phyloP scores from a whole-genome alignment of 176 grass and related monocot genomes.

The Cenchrus americanus region DNA sequence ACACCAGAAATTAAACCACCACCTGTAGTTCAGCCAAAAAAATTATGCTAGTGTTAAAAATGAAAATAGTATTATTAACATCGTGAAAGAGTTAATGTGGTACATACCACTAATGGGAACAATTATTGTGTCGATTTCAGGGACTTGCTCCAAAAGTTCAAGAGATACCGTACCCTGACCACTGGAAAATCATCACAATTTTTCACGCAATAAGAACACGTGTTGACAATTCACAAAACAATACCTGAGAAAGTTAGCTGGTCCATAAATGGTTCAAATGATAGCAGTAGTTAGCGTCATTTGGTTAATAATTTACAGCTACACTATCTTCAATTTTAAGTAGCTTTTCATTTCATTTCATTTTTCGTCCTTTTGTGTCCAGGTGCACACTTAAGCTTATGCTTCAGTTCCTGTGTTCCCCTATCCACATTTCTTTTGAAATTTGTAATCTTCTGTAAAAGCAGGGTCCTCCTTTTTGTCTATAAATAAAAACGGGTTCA shows the following conservation, averaged over 20 bases:
- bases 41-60: neutral
- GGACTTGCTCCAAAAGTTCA: conserved; percentile 84
- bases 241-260: neutral
- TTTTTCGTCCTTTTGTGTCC: neutral
- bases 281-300: neutral
- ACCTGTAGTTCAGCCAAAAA: conserved; percentile 51
- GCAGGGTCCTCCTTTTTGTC: neutral
- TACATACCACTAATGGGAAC: conserved; percentile 90
- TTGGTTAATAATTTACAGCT: neutral
- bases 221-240: neutral
- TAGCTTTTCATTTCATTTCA: neutral
- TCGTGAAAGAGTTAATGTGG: neutral
- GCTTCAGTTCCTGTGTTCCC: neutral
- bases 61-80: neutral
- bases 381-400: neutral
- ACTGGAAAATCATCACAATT: conserved; percentile 62
- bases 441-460: neutral
- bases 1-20: conserved; percentile 95
- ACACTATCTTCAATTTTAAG: neutral
- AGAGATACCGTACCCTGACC: conserved; percentile 89
- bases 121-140: conserved; percentile 75
- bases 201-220: conserved; percentile 4
- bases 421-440: neutral
- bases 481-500: neutral
- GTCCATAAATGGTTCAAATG: neutral